Base-by-base conservation (phyloP, 140 eudicot genomes). In the Anethum foeniculum region DNA sequence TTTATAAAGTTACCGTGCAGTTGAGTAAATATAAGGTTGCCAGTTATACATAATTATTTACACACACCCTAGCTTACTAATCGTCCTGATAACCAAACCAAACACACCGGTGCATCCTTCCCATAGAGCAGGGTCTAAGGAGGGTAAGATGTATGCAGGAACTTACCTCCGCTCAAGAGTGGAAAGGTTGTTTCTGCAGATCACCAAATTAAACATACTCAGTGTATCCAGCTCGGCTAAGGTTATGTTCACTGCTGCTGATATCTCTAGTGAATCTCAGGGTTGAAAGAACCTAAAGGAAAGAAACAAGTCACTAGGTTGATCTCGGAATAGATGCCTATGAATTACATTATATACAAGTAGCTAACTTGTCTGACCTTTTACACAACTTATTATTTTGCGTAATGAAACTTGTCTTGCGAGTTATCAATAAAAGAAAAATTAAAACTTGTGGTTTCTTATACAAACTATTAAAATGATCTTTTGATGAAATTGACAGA, bases 41-140 rank as follows among this genome's bases (percentile, higher is more conserved):
- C 14, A 44, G 48, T 44, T 44, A 7, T 44, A 44, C 48, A 44
- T 44, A 9, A 44, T 7, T 44, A 44, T 10, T 44, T 44, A 44
- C 2, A 8, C 48, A 44, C 48, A 44, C 48, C 48, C 13, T 44
- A 2, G 48, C 48, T 1, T 44, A 44, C 48, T 44, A 44, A 44
- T 1, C 48, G 83, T 93, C 89, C 25, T 44, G 38, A 10, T 13
- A 30, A 43, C 60, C 64, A 74, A 18, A 9, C 7, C 60, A 51
- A 15, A 51, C 23, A 32, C 0, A 49, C 56, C 56, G 0, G 56
- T 49, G 21, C 14, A 49, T 49, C 56, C 56, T 15, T 49, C 56
- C 21, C 7, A 19, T 49, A 18, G 15, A 15, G 56, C 56, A 49
- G 21, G 18, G 43, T 39, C 43, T 39, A 39, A 39, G 43, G 6